phyloP scores from a whole-genome alignment of 306 rosid species.

The Hylodesmum podocarpum region DNA sequence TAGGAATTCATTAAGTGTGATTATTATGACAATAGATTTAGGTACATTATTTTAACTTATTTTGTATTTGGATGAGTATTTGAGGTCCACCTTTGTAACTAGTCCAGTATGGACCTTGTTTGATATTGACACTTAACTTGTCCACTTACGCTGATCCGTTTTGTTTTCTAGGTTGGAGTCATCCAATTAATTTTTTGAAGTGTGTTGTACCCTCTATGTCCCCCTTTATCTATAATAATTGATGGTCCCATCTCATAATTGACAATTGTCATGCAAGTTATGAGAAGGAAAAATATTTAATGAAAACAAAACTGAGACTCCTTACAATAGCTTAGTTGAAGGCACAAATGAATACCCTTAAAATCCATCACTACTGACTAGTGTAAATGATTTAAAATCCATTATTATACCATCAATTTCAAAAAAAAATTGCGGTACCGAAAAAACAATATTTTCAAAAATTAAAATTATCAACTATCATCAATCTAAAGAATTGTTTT shows the following conservation, averaged over 20 bases:
- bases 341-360: background rate
- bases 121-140: conserved; percentile 41
- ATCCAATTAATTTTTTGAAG: conserved; percentile 18
- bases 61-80: background rate
- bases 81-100: conserved; percentile 33
- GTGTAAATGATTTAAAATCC: background rate
- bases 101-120: conserved; percentile 28
- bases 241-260: conserved; percentile 32
- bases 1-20: conserved; percentile 20
- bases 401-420: background rate
- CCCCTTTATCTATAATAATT: conserved; percentile 28
- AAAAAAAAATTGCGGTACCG: no score
- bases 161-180: conserved; percentile 21
- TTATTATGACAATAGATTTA: background rate
- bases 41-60: background rate
- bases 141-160: conserved; percentile 15
- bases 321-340: background rate
- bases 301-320: background rate
- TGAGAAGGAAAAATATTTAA: background rate
- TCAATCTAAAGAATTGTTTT: background rate
- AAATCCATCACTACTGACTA: background rate
- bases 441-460: no score
- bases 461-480: background rate
- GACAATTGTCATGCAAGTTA: conserved; percentile 22
- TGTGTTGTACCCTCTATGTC: conserved; percentile 31